A percentile compares a stretch with the other conserved stretches of the same genome.
Conservation (phyloP, 345 rosid genomes). For the Syzygium oleosum region DNA sequence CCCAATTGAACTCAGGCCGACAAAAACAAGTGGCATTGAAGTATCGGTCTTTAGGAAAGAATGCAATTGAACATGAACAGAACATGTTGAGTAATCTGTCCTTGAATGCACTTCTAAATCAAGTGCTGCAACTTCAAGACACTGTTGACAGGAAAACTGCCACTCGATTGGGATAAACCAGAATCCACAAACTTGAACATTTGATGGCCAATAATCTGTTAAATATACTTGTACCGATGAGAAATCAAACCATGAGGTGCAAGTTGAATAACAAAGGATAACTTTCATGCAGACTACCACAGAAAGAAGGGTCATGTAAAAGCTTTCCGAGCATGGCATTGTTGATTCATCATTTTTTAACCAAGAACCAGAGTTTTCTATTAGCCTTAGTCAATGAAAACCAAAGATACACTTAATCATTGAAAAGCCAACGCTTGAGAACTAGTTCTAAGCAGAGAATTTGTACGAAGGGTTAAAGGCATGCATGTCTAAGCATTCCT, state of each 20-base stretch:
- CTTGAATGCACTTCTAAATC: slow-evolving; percentile 10
- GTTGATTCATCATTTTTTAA: background rate
- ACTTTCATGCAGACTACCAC: background rate
- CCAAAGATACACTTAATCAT: background rate
- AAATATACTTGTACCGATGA: slow-evolving; percentile 7
- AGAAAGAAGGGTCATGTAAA: background rate
- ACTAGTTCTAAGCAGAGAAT: background rate
- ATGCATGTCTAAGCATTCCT: background rate
- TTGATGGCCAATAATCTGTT: slow-evolving; percentile 85
- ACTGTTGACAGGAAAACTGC: slow-evolving; percentile 76
- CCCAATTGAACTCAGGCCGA: slow-evolving; percentile 76
- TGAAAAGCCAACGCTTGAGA: background rate
- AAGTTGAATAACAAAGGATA: background rate
- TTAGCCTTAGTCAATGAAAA: background rate
- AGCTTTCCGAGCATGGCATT: background rate
- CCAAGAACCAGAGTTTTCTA: background rate
- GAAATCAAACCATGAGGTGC: background rate
- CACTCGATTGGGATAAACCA: slow-evolving; percentile 80
- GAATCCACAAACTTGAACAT: slow-evolving; percentile 67
- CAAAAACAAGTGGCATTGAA: slow-evolving; percentile 43
- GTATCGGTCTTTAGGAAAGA: slow-evolving; percentile 31
- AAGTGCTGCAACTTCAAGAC: slow-evolving; percentile 35
- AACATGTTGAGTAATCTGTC: slow-evolving; percentile 31
- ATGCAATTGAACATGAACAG: slow-evolving; percentile 48
- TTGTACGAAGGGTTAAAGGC: background rate